Evolutionary conservation across 1,284 basidiomycete genomes (phyloP).

Genomic region (Macrocybe sp.): DNA sequence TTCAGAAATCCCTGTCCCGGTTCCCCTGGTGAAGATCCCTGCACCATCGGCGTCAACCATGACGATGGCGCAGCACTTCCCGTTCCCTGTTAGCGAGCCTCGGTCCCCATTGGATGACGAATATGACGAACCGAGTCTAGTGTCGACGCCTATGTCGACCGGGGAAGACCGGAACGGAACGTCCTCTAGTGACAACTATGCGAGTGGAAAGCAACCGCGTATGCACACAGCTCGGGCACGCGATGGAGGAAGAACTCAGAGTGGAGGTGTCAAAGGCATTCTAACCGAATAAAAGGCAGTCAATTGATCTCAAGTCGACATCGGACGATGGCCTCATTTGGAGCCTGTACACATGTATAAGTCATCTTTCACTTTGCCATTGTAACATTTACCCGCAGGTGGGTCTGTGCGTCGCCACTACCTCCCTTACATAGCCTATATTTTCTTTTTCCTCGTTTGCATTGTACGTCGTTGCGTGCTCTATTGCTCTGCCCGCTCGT

Average conservation of each 20-base stretch:
- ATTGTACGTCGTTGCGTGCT: too few species aligned
- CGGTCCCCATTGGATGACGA: slow-evolving; percentile 34
- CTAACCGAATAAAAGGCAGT: slow-evolving; percentile 32
- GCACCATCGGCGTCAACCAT: slow-evolving; percentile 7
- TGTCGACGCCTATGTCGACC: too few species aligned
- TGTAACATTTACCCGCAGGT: too few species aligned
- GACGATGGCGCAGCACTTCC: slow-evolving; percentile 29
- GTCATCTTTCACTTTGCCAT: too few species aligned
- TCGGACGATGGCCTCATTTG: too few species aligned
- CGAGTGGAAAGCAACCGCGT: slow-evolving; percentile 24
- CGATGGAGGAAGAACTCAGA: slow-evolving; percentile 76
- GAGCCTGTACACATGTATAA: too few species aligned
- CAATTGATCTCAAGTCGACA: too few species aligned
- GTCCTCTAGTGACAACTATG: slow-evolving; percentile 16
- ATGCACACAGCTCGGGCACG: slow-evolving; percentile 68
- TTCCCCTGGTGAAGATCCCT: slow-evolving; percentile 32
- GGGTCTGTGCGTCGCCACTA: too few species aligned
- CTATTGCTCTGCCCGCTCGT: too few species aligned
- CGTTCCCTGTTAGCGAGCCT: slow-evolving; percentile 46
- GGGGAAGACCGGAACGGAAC: slow-evolving; percentile 20
- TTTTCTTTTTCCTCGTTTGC: too few species aligned
- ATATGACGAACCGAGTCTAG: slow-evolving; percentile 3
- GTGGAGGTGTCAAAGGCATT: slow-evolving; percentile 71
- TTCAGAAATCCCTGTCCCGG: slow-evolving; percentile 35
- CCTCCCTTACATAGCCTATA: too few species aligned